phyloP scores from a whole-genome alignment of 495 filamentous ascomycete genomes.

The Bryoglossum gracile region DNA sequence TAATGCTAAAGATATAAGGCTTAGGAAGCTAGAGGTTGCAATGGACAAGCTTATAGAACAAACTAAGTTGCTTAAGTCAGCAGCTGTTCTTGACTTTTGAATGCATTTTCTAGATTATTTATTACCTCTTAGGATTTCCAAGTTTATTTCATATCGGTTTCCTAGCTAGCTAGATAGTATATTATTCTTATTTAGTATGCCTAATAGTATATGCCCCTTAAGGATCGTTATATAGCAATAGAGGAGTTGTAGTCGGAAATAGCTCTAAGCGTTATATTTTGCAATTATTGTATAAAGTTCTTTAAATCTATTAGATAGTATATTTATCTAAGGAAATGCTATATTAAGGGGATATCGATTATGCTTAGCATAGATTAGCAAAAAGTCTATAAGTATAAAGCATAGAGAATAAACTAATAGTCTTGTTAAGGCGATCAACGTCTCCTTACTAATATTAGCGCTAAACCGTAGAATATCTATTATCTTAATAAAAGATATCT shows the following conservation, averaged over 20 bases:
- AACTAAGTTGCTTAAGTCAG: constrained; percentile 6
- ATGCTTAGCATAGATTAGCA: constrained; percentile 7
- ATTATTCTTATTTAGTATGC: constrained; percentile 15
- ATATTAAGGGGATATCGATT: constrained; percentile 9
- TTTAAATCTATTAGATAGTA: constrained; percentile 12
- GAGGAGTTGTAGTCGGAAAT: constrained; percentile 8
- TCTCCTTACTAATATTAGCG: constrained; percentile 10
- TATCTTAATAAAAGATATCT: neutral
- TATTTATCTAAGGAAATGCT: constrained; percentile 1
- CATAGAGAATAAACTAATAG: constrained; percentile 12
- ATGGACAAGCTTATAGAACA: constrained; percentile 8
- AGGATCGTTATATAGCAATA: constrained; percentile 3
- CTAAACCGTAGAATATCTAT: constrained; percentile 10
- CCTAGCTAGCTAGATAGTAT: constrained; percentile 11
- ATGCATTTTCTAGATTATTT: constrained; percentile 16
- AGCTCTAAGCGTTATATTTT: constrained; percentile 4
- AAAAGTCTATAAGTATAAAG: constrained; percentile 8
- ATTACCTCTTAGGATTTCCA: constrained; percentile 8
- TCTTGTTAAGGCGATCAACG: constrained; percentile 13
- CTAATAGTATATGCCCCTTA: constrained; percentile 10
- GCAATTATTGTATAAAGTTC: constrained; percentile 11
- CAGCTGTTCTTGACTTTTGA: constrained; percentile 12
- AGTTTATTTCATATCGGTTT: constrained; percentile 14
- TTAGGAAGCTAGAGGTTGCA: no score
- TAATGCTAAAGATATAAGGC: no score